Evolutionary conservation across 139 green algal genomes (phyloP).

Genomic region (Coccomyxa sp.): DNA sequence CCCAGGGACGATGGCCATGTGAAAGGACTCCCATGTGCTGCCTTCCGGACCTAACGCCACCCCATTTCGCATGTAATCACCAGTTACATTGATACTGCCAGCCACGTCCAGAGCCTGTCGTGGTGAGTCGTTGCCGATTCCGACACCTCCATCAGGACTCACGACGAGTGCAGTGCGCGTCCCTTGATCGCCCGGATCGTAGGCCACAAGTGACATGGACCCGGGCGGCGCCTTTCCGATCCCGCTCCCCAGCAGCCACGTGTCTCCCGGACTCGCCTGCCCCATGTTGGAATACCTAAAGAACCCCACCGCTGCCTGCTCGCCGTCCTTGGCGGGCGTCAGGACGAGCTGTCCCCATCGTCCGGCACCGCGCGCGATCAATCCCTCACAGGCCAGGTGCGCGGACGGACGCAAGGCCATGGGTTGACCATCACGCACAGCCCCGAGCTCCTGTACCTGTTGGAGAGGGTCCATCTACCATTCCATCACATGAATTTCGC

Average conservation of each 20-base stretch:
- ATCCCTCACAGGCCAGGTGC: neutral
- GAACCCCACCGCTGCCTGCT: neutral
- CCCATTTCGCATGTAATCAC: neutral
- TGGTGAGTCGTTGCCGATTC: neutral
- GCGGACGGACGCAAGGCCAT: neutral
- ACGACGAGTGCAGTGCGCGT: neutral
- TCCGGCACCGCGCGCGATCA: neutral
- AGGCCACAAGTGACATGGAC: neutral
- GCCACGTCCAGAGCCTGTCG: neutral
- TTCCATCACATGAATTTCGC: constrained; percentile 1
- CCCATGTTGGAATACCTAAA: neutral
- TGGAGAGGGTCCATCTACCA: neutral
- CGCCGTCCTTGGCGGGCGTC: neutral
- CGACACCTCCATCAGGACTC: neutral
- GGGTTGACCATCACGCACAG: neutral
- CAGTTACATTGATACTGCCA: neutral
- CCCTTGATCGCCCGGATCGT: neutral
- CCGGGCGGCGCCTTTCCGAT: neutral
- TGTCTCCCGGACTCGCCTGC: neutral
- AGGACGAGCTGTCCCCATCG: neutral
- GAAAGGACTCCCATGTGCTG: neutral
- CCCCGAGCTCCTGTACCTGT: neutral
- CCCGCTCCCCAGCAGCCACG: neutral
- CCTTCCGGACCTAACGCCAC: neutral
- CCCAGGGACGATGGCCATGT: neutral